phyloP scores from a whole-genome alignment of 352 stramenopile genomes.

The Blastocystis hominis region DNA sequence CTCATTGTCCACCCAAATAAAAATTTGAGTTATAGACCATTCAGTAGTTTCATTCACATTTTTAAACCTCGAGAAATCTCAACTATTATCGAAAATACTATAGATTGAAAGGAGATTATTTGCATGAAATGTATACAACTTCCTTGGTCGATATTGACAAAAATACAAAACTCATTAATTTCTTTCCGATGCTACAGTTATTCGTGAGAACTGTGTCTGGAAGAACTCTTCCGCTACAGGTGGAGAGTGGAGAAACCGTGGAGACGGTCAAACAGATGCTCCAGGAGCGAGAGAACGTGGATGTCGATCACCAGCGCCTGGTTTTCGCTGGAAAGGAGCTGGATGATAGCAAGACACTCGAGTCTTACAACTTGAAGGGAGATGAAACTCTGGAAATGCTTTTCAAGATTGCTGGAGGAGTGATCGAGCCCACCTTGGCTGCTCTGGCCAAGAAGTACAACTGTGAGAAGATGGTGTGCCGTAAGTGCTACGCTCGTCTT shows the following conservation, averaged over 20 bases:
- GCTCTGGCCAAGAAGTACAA: conserved; percentile 97
- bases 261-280: conserved; percentile 44
- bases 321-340: too few species aligned
- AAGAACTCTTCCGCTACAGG: conserved; percentile 49
- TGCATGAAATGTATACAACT: too few species aligned
- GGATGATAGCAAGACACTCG: conserved; percentile 60
- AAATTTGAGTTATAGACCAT: too few species aligned
- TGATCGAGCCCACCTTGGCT: conserved; percentile 87
- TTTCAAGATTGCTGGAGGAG: conserved; percentile 59
- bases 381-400: conserved; percentile 61
- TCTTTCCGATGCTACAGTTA: neutral
- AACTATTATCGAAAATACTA: too few species aligned
- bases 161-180: too few species aligned
- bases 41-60: too few species aligned
- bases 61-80: too few species aligned
- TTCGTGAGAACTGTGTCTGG: conserved; percentile 46
- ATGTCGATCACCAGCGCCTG: conserved; percentile 62
- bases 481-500: conserved; percentile 96
- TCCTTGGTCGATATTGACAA: too few species aligned
- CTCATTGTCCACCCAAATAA: too few species aligned
- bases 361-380: conserved; percentile 63
- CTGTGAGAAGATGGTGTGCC: conserved; percentile 98
- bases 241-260: conserved; percentile 12
- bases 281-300: conserved; percentile 40
- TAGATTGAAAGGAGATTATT: too few species aligned